Percentiles rank a stretch among this genome's conserved stretches.
Evolutionary conservation across 805 yeast species (phyloP).

Genomic region (Ogataea salicorniae): DNA sequence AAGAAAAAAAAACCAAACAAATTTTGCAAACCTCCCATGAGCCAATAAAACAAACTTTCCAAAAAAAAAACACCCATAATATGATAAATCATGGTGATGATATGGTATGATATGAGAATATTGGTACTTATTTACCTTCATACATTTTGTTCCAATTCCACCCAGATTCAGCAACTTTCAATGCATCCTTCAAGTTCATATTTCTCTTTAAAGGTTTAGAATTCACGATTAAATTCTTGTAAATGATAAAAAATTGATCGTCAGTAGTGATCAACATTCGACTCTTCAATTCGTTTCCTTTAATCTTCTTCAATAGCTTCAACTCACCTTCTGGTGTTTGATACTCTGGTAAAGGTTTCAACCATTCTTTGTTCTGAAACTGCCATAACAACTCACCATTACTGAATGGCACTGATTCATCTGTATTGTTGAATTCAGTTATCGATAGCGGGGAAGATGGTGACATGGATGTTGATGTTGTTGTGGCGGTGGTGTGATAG

Average conservation of each 20-base stretch:
- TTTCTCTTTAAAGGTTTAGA: constrained; percentile 63
- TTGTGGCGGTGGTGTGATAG: neutral
- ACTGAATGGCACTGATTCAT: constrained; percentile 34
- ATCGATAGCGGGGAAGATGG: neutral
- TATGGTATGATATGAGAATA: too few species aligned
- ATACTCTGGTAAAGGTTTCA: constrained; percentile 32
- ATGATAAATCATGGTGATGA: too few species aligned
- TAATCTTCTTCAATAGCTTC: constrained; percentile 17
- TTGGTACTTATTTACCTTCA: constrained; percentile 28
- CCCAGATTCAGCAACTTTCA: constrained; percentile 71
- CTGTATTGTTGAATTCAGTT: neutral
- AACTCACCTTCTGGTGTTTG: constrained; percentile 21
- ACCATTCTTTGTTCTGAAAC: constrained; percentile 65
- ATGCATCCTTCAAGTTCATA: constrained; percentile 67
- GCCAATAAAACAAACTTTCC: too few species aligned
- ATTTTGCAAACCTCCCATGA: too few species aligned
- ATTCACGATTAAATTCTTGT: constrained; percentile 64
- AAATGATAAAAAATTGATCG: constrained; percentile 53
- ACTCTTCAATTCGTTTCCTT: constrained; percentile 24
- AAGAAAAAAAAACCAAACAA: too few species aligned
- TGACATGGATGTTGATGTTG: neutral
- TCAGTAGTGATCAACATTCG: constrained; percentile 31
- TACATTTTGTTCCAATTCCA: constrained; percentile 75
- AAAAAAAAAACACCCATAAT: too few species aligned
- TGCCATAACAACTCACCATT: constrained; percentile 59